Percentiles rank a stretch among this genome's conserved stretches.
Evolutionary conservation across 495 filamentous ascomycete genomes (phyloP).

Genomic region (Tuber umbilicatum): DNA sequence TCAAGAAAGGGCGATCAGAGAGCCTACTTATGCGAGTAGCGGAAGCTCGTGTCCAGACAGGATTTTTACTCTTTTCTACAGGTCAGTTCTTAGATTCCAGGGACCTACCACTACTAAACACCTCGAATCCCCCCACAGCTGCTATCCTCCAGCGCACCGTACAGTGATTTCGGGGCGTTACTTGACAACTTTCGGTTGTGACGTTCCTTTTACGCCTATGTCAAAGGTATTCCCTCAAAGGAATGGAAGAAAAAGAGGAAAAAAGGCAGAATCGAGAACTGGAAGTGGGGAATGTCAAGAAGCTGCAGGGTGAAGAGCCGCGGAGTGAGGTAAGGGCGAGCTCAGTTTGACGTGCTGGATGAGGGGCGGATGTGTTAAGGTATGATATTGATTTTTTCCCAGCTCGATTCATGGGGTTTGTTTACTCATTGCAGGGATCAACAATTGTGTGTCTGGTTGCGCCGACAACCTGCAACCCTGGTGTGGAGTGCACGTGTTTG

Average conservation of each 20-base stretch:
- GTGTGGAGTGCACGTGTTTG: not conserved
- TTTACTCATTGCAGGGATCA: not conserved
- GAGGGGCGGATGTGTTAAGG: not conserved
- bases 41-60: not conserved
- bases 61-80: not conserved
- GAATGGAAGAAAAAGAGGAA: not conserved
- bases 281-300: not conserved
- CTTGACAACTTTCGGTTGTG: not conserved
- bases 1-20: not conserved
- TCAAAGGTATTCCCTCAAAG: not conserved
- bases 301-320: not conserved
- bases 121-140: not conserved
- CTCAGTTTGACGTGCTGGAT: not conserved
- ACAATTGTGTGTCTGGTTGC: not conserved
- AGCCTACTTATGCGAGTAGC: not conserved
- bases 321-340: not conserved
- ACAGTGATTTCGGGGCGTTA: not conserved
- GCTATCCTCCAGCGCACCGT: not conserved
- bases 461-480: not conserved
- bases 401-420: not conserved
- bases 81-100: not conserved
- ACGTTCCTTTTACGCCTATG: not conserved
- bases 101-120: not conserved
- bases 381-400: not conserved
- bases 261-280: not conserved